phyloP scores from a whole-genome alignment of 2,329 filamentous ascomycete species.

The Lasiodiplodia hormozganensis region DNA sequence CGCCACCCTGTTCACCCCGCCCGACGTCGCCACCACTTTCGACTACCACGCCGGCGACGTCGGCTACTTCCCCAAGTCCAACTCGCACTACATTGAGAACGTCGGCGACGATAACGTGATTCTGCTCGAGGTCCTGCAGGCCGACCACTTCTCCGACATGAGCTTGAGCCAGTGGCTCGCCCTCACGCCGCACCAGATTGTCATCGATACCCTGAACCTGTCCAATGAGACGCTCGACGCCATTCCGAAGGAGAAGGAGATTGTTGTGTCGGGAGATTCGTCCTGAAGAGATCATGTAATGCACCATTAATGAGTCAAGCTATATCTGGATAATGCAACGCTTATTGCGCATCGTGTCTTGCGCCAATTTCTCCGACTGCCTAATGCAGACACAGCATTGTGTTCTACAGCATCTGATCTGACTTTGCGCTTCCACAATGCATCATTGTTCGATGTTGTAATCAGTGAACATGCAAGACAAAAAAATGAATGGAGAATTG shows the following conservation, averaged over 20 bases:
- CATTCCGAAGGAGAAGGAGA: constrained; percentile 54
- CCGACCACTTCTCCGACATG: constrained; percentile 31
- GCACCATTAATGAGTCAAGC: too few relatives aligned
- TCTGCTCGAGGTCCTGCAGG: constrained; percentile 32
- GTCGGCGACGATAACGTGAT: constrained; percentile 32
- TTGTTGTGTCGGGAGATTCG: constrained; percentile 15
- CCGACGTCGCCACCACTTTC: constrained; percentile 31
- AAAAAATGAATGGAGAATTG: not conserved
- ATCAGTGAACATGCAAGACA: not conserved
- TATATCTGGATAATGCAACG: not conserved
- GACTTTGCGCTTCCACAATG: not conserved
- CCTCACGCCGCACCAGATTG: constrained; percentile 63
- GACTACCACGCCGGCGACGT: constrained; percentile 33
- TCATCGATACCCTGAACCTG: constrained; percentile 62
- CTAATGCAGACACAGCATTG: not conserved
- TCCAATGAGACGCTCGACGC: constrained; percentile 48
- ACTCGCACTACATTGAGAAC: constrained; percentile 33
- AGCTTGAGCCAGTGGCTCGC: constrained; percentile 39
- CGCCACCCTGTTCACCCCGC: constrained; percentile 32
- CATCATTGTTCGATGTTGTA: not conserved
- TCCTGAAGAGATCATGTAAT: not conserved
- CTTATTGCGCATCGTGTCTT: too few relatives aligned
- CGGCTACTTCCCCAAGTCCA: constrained; percentile 32
- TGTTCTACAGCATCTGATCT: not conserved
- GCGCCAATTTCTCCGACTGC: too few relatives aligned